A percentile compares a stretch with the other conserved stretches of the same genome.
Conservation (phyloP, 371 early-diverging fungal genomes). For the Mucor irregularis region DNA sequence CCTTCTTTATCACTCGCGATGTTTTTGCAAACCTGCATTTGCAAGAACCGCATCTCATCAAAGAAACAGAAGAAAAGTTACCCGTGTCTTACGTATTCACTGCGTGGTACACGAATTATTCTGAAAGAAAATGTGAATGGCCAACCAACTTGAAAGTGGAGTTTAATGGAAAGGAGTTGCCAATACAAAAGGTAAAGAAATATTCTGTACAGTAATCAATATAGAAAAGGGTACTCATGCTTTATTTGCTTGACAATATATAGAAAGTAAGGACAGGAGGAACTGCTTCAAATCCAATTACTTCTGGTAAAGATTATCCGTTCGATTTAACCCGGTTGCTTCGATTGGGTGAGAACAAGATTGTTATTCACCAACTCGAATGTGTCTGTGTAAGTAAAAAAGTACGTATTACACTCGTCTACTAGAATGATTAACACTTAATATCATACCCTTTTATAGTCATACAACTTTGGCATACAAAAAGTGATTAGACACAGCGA, state of each 20-base stretch:
- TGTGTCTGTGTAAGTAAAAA: conserved; percentile 40
- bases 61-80: neutral
- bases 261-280: neutral
- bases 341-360: conserved; percentile 19
- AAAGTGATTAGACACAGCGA: conserved; percentile 23
- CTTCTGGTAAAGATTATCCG: conserved; percentile 39
- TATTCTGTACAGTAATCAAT: neutral
- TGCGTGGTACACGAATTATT: conserved; percentile 19
- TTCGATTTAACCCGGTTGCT: conserved; percentile 25
- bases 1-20: neutral
- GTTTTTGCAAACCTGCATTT: neutral
- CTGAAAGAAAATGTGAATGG: conserved; percentile 37
- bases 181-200: conserved; percentile 25
- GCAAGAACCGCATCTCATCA: neutral
- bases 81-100: conserved; percentile 27
- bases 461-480: conserved; percentile 27
- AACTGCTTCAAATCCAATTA: neutral
- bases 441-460: conserved; percentile 11
- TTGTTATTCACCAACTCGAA: conserved; percentile 25
- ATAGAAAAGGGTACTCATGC: too few relatives aligned
- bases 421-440: too few relatives aligned
- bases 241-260: too few relatives aligned
- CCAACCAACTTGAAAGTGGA: conserved; percentile 12
- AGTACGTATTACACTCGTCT: neutral
- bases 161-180: conserved; percentile 25